phyloP scores from a whole-genome alignment of 108 stramenopile species.

The Fistulifera pelliculosa region DNA sequence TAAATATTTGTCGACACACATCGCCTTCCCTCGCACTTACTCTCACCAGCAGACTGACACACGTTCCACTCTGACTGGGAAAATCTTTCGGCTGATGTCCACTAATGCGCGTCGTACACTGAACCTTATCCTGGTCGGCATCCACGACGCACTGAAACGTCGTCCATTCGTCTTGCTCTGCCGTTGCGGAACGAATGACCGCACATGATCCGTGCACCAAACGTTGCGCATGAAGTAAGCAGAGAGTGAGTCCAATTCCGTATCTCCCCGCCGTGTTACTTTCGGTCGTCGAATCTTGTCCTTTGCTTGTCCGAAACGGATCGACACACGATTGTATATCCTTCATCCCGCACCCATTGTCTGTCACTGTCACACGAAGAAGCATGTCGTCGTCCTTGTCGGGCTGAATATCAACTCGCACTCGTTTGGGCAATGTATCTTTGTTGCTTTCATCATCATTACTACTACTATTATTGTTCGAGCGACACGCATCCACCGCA shows the following conservation, averaged over 20 bases:
- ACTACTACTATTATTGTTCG: background rate
- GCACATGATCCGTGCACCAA: constrained; percentile 61
- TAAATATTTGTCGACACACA: constrained; percentile 1
- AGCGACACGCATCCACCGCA: constrained; percentile 75
- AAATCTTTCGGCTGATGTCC: constrained; percentile 20
- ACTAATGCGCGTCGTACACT: constrained; percentile 24
- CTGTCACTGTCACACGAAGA: constrained; percentile 58
- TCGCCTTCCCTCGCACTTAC: constrained; percentile 29
- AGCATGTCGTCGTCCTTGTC: constrained; percentile 16
- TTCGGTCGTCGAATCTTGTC: constrained; percentile 3
- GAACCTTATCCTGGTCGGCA: constrained; percentile 43
- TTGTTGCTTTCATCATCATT: background rate
- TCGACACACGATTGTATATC: constrained; percentile 72
- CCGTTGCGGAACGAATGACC: constrained; percentile 55
- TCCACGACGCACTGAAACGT: constrained; percentile 52
- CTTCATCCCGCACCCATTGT: constrained; percentile 80
- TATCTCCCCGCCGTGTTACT: constrained; percentile 44
- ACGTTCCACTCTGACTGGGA: constrained; percentile 53
- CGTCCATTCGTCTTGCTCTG: constrained; percentile 19
- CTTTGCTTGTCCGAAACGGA: constrained; percentile 67
- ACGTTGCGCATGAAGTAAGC: constrained; percentile 76
- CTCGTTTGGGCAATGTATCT: constrained; percentile 14
- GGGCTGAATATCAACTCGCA: constrained; percentile 31
- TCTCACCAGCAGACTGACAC: constrained; percentile 64
- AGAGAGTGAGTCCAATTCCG: constrained; percentile 61